phyloP scores from a whole-genome alignment of 768 basidiomycete genomes.

The Collybia mongolica region DNA sequence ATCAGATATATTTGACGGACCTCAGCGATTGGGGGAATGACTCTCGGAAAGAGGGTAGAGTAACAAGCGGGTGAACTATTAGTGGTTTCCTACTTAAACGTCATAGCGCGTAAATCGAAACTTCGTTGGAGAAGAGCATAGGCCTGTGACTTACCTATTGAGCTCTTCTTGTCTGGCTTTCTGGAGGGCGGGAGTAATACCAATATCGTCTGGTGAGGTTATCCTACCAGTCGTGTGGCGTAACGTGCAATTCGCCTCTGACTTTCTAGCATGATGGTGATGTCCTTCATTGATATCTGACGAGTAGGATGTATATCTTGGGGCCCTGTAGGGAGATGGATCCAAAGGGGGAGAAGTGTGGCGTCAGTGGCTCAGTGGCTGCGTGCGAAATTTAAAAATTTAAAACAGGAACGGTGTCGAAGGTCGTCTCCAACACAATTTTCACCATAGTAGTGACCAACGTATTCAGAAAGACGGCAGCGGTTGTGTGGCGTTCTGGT shows the following conservation, averaged over 20 bases:
- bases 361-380: constrained; percentile 1
- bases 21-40: constrained; percentile 8
- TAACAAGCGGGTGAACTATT: neutral
- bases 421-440: too few species aligned
- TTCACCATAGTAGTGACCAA: too few species aligned
- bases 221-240: neutral
- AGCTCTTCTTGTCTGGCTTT: neutral
- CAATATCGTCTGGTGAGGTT: neutral
- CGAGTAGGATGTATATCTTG: neutral
- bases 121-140: neutral
- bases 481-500: neutral
- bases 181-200: neutral
- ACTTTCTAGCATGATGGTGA: neutral
- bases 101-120: neutral
- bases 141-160: neutral
- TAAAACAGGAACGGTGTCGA: neutral
- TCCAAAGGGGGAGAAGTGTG: neutral
- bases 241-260: neutral
- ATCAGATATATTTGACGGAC: too few species aligned
- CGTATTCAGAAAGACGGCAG: too few species aligned
- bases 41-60: constrained; percentile 17
- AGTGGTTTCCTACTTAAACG: neutral
- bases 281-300: neutral
- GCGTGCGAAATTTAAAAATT: neutral
- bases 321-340: neutral